These are phyloP conservation scores for Termitomyces sp. DNA, from an alignment of 768 basidiomycete genomes.

Conservation along the genomic window DNA sequence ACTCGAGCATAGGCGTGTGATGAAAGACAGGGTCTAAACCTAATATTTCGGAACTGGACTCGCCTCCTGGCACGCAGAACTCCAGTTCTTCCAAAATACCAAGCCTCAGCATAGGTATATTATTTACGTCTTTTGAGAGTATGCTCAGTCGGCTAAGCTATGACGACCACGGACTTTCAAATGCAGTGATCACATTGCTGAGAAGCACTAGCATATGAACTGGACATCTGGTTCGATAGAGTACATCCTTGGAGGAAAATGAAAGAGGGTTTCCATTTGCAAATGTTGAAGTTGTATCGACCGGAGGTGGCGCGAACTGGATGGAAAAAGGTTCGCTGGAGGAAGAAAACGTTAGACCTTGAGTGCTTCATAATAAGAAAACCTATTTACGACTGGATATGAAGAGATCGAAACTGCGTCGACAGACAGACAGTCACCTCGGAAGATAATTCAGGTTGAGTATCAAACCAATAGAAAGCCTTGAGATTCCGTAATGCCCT, in stretches of 20 bases:
- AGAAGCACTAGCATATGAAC: background rate
- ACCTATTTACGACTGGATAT: slow-evolving; percentile 26
- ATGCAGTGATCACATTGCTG: background rate
- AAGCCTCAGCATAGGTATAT: slow-evolving; percentile 27
- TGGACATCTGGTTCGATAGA: slow-evolving; percentile 1
- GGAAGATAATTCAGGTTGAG: slow-evolving; percentile 23
- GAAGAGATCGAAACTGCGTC: slow-evolving; percentile 19
- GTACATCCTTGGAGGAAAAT: slow-evolving; percentile 1
- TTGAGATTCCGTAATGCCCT: slow-evolving; percentile 26
- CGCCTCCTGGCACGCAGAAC: slow-evolving; percentile 26
- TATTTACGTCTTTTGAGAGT: slow-evolving; percentile 12
- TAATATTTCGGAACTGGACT: slow-evolving; percentile 18
- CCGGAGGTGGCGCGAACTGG: background rate
- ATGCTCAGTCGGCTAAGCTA: slow-evolving; percentile 4
- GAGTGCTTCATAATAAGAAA: background rate
- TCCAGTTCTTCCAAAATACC: slow-evolving; percentile 28
- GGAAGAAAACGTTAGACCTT: background rate
- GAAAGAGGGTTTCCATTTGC: slow-evolving; percentile 7
- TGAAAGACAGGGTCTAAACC: slow-evolving; percentile 32
- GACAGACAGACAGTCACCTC: slow-evolving; percentile 27
- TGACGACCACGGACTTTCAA: slow-evolving; percentile 2
- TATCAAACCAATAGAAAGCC: slow-evolving; percentile 36
- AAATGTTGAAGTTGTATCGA: slow-evolving; percentile 10
- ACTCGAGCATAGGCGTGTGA: slow-evolving; percentile 28
- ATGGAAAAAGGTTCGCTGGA: background rate